phyloP scores from a whole-genome alignment of 108 stramenopile genomes.

The Conticribra guillardii region DNA sequence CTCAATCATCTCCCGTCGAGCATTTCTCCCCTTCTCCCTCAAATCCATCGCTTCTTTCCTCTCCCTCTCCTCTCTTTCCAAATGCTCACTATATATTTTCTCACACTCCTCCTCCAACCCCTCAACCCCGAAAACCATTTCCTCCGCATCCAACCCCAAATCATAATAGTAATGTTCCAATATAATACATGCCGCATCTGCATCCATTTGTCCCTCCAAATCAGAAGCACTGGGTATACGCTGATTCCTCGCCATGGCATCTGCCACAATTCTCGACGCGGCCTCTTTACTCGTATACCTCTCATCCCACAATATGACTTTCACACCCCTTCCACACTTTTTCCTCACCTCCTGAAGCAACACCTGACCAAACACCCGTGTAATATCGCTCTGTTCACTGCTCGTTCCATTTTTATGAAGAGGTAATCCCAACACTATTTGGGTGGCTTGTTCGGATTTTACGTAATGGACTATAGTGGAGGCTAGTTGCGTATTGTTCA shows the following conservation, averaged over 20 bases:
- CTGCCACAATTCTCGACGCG: conserved; percentile 53
- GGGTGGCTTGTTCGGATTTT: conserved; percentile 54
- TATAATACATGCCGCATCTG: conserved; percentile 84
- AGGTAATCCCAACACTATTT: conserved; percentile 79
- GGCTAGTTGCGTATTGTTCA: conserved; percentile 52
- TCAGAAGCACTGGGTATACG: conserved; percentile 18
- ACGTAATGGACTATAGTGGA: conserved; percentile 52
- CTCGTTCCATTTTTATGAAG: conserved; percentile 82
- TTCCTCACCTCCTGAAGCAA: conserved; percentile 18
- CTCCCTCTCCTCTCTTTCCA: conserved; percentile 20
- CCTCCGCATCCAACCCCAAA: conserved; percentile 53
- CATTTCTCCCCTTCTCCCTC: conserved; percentile 21
- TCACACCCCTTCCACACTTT: conserved; percentile 32
- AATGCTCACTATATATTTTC: conserved; percentile 16
- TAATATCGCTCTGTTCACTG: conserved; percentile 71
- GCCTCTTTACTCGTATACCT: conserved; percentile 86
- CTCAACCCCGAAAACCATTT: conserved; percentile 26
- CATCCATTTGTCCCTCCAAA: conserved; percentile 66
- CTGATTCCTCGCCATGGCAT: conserved; percentile 37
- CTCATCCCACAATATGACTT: conserved; percentile 80
- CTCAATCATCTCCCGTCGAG: conserved; percentile 43
- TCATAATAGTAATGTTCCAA: conserved; percentile 81
- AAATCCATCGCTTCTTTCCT: conserved; percentile 17
- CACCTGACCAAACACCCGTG: conserved; percentile 66
- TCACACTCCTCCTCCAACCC: conserved; percentile 26